A percentile compares a stretch with the other conserved stretches of the same genome.
phyloP scores from a whole-genome alignment of 495 filamentous ascomycete species.

The Paragyromitra xinjiangensis region DNA sequence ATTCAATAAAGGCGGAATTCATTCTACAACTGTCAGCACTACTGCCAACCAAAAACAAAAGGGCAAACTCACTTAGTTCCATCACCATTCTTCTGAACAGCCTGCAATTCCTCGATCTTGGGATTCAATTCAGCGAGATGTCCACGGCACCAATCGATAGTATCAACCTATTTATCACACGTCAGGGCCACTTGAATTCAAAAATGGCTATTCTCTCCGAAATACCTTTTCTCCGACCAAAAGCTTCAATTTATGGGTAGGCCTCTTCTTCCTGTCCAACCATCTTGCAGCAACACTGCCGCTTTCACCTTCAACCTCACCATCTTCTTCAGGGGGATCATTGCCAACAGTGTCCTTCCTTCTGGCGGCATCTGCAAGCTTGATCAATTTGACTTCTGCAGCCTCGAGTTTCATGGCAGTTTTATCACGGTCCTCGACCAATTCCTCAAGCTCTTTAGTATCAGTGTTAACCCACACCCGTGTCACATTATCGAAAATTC shows the following conservation, averaged over 20 bases:
- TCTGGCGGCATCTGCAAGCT: constrained; percentile 78
- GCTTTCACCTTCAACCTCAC: constrained; percentile 69
- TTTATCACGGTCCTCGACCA: constrained; percentile 84
- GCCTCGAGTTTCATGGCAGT: constrained; percentile 85
- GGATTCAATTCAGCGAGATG: constrained; percentile 85
- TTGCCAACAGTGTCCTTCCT: constrained; percentile 69
- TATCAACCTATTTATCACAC: constrained; percentile 70
- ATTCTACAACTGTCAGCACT: constrained; percentile 59
- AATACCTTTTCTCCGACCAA: constrained; percentile 78
- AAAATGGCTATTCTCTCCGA: background rate
- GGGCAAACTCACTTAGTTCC: constrained; percentile 65
- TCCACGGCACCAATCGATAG: constrained; percentile 88
- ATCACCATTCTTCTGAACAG: constrained; percentile 73
- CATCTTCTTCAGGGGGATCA: constrained; percentile 65
- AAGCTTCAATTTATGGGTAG: constrained; percentile 82
- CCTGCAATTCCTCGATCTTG: constrained; percentile 78
- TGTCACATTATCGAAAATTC: constrained; percentile 80
- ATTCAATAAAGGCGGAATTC: constrained; percentile 88
- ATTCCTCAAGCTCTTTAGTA: constrained; percentile 79
- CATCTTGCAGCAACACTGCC: constrained; percentile 83
- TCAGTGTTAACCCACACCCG: constrained; percentile 87
- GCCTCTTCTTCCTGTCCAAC: constrained; percentile 80
- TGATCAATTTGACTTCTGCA: constrained; percentile 88
- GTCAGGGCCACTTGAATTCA: constrained; percentile 26
- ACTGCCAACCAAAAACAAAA: constrained; percentile 54